Conservation (phyloP, 176 grass and related monocot genomes). For the Ananas comosus region DNA sequence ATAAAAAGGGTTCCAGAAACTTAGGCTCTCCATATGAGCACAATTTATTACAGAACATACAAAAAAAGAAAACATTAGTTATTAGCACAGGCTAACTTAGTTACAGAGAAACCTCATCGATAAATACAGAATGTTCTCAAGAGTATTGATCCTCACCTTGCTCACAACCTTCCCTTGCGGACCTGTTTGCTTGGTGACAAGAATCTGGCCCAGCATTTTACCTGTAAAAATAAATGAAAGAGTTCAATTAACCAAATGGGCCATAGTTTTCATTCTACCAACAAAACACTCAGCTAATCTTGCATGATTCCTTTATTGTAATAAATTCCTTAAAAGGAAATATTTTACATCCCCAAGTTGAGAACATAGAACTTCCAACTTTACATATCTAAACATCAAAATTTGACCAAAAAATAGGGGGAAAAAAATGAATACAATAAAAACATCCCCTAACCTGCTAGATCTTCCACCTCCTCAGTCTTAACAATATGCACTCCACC, state of each 20-base stretch:
- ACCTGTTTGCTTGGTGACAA: slow-evolving; percentile 96
- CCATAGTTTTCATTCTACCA: too few relatives aligned
- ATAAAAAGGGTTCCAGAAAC: not conserved
- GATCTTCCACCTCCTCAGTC: slow-evolving; percentile 59
- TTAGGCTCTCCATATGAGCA: not conserved
- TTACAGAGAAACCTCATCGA: too few relatives aligned
- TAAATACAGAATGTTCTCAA: not conserved
- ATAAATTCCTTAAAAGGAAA: too few relatives aligned
- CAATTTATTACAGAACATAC: too few relatives aligned
- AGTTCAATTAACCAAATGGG: not conserved
- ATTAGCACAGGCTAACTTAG: too few relatives aligned
- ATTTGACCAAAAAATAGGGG: not conserved
- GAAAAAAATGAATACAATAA: slow-evolving; percentile 13
- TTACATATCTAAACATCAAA: not conserved
- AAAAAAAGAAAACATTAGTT: too few relatives aligned
- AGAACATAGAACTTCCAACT: not conserved
- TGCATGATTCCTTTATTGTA: too few relatives aligned
- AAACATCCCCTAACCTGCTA: slow-evolving; percentile 48
- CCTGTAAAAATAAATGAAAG: slow-evolving; percentile 40
- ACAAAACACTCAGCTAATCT: too few relatives aligned
- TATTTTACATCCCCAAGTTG: too few relatives aligned
- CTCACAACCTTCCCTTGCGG: slow-evolving; percentile 89
- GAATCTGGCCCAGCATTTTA: slow-evolving; percentile 96
- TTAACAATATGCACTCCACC: slow-evolving; percentile 99
- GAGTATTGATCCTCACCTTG: slow-evolving; percentile 48